Conservation (phyloP, 768 basidiomycete species). For the Ramaria sp. region DNA sequence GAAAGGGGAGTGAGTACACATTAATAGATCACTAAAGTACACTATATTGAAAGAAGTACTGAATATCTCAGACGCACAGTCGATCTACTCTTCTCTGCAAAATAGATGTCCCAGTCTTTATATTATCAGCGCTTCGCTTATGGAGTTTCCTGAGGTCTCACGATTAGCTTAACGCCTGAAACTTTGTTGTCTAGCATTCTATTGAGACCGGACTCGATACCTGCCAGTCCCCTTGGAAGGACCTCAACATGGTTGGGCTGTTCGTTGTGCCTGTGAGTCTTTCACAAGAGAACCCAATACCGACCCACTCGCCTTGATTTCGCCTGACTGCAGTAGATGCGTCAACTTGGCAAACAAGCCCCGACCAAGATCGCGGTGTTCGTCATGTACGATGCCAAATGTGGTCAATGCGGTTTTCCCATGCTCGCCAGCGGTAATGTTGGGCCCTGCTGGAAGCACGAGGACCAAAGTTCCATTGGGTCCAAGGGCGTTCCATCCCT, state of each 20-base stretch:
- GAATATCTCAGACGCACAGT: too few species aligned
- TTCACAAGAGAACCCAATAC: too few species aligned
- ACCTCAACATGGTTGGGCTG: slow-evolving; percentile 33
- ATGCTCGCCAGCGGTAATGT: slow-evolving; percentile 1
- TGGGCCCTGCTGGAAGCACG: neutral
- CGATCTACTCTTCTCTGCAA: too few species aligned
- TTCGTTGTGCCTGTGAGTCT: neutral
- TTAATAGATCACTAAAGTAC: too few species aligned
- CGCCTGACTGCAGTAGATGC: neutral
- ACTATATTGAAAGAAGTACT: too few species aligned
- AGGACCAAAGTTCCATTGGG: slow-evolving; percentile 24
- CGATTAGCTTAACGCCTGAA: slow-evolving; percentile 36
- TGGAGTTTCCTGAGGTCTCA: slow-evolving; percentile 25
- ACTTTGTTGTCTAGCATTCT: slow-evolving; percentile 26
- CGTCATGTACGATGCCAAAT: slow-evolving; percentile 4
- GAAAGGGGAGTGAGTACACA: too few species aligned
- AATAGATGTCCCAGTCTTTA: too few species aligned
- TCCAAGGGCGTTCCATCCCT: slow-evolving; percentile 26
- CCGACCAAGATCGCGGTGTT: slow-evolving; percentile 11
- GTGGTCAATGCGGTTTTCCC: slow-evolving; percentile 9
- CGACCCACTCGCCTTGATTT: neutral
- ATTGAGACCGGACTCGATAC: slow-evolving; percentile 26
- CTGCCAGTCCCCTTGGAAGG: slow-evolving; percentile 30
- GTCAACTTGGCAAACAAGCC: neutral
- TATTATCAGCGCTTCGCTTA: too few species aligned